A percentile compares a stretch with the other conserved stretches of the same genome.
These are phyloP conservation scores for Phlyctochytrium bullatum DNA, from an alignment of 192 early-diverging fungal species.

Conservation along the genomic window DNA sequence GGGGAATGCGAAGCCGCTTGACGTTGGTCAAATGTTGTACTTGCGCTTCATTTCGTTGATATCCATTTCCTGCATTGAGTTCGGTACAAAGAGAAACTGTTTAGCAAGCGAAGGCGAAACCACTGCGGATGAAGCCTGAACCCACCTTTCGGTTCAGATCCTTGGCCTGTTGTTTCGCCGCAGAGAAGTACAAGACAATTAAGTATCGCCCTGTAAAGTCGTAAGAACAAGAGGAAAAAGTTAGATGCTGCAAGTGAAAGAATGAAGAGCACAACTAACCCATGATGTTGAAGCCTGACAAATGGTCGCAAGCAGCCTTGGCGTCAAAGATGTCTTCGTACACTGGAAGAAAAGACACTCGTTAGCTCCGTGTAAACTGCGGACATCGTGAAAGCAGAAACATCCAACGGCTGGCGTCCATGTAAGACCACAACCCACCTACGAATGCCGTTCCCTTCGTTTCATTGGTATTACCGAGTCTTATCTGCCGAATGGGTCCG, in stretches of 20 bases:
- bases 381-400: not conserved
- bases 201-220: constrained; percentile 71
- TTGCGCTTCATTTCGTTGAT: constrained; percentile 43
- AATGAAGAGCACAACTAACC: not conserved
- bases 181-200: constrained; percentile 89
- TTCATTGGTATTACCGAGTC: constrained; percentile 78
- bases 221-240: not conserved
- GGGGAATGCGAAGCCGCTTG: too few species aligned
- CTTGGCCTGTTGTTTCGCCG: constrained; percentile 76
- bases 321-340: constrained; percentile 99
- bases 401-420: not conserved
- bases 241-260: not conserved
- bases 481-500: constrained; percentile 91
- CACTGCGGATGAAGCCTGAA: too few species aligned
- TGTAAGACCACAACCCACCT: constrained; percentile 33
- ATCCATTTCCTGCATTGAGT: constrained; percentile 34
- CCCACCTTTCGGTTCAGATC: constrained; percentile 50
- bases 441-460: constrained; percentile 96
- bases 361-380: too few species aligned
- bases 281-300: constrained; percentile 95
- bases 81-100: not conserved
- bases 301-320: constrained; percentile 93
- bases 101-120: too few species aligned
- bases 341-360: too few species aligned
- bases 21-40: constrained; percentile 24